Conservation (phyloP, 2,329 filamentous ascomycete genomes). For the Aureobasidium sp. region DNA sequence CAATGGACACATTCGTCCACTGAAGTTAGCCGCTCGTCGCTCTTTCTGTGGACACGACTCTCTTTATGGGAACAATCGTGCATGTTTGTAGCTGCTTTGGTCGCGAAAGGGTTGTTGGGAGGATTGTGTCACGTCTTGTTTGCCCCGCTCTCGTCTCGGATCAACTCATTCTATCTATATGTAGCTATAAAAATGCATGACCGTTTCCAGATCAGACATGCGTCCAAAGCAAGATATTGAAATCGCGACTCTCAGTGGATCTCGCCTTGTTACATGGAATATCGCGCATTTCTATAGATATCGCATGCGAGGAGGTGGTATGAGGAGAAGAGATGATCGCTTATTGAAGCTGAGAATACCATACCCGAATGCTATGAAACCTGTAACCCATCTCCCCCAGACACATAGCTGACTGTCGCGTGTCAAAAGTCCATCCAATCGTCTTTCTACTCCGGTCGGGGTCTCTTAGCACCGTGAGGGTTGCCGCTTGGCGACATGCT, state of each 20-base stretch:
- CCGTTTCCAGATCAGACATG: too few relatives aligned
- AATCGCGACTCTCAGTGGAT: background rate
- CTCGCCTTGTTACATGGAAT: too few relatives aligned
- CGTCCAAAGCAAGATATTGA: background rate
- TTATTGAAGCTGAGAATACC: background rate
- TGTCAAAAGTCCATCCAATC: background rate
- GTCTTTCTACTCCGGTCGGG: constrained; percentile 14
- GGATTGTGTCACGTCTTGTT: background rate
- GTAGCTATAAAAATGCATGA: background rate
- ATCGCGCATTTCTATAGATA: background rate
- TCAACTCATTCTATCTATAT: background rate
- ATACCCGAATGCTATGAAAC: background rate
- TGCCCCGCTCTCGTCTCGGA: background rate
- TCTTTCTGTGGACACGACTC: background rate
- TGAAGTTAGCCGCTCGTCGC: background rate
- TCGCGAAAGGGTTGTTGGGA: background rate
- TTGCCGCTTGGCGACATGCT: constrained; percentile 9
- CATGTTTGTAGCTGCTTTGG: background rate
- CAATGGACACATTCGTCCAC: background rate
- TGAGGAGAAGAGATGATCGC: background rate
- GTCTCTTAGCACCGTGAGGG: constrained; percentile 16
- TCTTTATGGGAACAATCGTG: background rate
- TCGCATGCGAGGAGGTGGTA: background rate
- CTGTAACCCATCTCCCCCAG: background rate
- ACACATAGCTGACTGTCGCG: background rate